Conservation (phyloP, 1,284 basidiomycete genomes). For the Ganoderma lingzhi region DNA sequence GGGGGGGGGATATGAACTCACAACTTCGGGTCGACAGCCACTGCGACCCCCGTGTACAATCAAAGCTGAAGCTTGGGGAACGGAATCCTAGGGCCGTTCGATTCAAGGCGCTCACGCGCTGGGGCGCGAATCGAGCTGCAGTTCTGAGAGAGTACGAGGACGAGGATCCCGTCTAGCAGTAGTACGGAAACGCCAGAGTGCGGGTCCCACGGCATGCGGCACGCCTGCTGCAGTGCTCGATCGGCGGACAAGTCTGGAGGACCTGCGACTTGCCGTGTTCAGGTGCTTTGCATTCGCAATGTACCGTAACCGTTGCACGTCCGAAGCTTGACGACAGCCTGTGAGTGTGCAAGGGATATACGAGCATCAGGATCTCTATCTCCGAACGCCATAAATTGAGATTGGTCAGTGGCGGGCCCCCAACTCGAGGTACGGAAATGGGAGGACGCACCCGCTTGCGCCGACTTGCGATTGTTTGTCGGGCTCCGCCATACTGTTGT, state of each 20-base stretch:
- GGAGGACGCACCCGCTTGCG: neutral
- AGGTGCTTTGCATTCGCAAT: neutral
- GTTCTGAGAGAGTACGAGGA: too few relatives aligned
- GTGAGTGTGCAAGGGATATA: too few relatives aligned
- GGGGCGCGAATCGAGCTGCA: neutral
- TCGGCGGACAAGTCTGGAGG: constrained; percentile 2
- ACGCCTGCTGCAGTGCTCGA: neutral
- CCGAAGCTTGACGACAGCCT: neutral
- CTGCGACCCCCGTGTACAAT: neutral
- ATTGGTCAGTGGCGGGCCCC: neutral
- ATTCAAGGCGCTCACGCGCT: too few relatives aligned
- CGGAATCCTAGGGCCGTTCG: neutral
- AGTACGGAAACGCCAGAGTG: neutral
- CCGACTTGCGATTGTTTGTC: neutral
- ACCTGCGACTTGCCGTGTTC: neutral
- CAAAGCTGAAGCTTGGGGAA: neutral
- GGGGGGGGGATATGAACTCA: too few relatives aligned
- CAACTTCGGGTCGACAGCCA: neutral
- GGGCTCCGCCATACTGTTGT: too few relatives aligned
- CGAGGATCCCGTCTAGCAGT: neutral
- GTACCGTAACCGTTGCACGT: neutral
- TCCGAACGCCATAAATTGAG: constrained; percentile 1
- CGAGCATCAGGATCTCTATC: neutral
- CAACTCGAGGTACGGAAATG: neutral
- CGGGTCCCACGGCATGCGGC: neutral